Base-by-base conservation (phyloP, 2,329 filamentous ascomycete species). In the Colletotrichum sp. region DNA sequence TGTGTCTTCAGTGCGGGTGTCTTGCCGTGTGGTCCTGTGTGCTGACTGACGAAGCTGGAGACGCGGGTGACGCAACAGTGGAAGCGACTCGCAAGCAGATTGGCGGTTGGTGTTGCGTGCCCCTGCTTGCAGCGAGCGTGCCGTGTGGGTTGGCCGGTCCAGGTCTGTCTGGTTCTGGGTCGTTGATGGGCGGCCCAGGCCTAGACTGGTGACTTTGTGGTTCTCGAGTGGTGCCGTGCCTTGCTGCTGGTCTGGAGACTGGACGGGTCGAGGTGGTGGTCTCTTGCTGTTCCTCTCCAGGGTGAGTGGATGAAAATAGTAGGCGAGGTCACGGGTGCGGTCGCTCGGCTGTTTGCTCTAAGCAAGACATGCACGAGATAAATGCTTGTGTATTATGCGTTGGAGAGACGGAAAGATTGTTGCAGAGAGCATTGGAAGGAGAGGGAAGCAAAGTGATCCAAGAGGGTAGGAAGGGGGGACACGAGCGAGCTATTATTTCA, bases 31-130 rank as follows among this genome's bases (percentile, higher is more conserved):
- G 44, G 44, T 24, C 44, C 44, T 52, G 44, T 1, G n/a, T 52
- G 44, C 44, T 63, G 69, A 72, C 57, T 63, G 72, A 66, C 72
- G 24, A 72, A 72, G 70, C 52, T 75, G 72, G 68, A 67, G 68
- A 55, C 49, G 62, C n/a, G 63, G 55, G 71, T 76, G 74, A 76
- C 71, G 74, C 70, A 76, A 73, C 71, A n/a, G 49, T 36, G 64
- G 34, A 52, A 72, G 57, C 59, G 49, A 52, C 59, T 63, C n/a
- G 57, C 65, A 65, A 68, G 26, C 44, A 68, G 74, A 68, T 74
- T 76, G 70, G 74, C 32, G 34, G 55, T 28, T 52, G 36, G 16
- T 34, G 32, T 49, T 64, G 68, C 57, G 36, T 64, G 44, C 71
- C 71, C 68, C 69, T 72, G 73, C 69, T 59, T 62, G 67, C 55